Base-by-base conservation (phyloP, 2,329 filamentous ascomycete species). In the Aspergillus sp. region DNA sequence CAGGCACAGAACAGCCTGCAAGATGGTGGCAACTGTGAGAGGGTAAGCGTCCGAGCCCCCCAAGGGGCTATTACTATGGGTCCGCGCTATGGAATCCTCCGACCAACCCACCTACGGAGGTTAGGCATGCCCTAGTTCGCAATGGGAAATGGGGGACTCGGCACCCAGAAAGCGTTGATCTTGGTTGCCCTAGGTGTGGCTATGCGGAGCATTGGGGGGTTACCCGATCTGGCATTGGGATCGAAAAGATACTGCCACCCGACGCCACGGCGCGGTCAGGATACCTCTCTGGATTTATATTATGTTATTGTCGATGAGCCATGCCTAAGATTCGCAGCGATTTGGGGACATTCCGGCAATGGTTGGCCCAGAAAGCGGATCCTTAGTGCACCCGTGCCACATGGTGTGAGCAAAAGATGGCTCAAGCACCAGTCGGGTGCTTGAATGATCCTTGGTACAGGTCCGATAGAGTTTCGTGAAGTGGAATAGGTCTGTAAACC, bases 81-180 rank as follows among this genome's bases (percentile, higher is more conserved):
- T 64, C 64, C 63, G 63, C 66, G 67, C 64, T 64, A 71, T 69
- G 64, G 65, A 66, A 60, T 60, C 60, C 67, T 68, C 67, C 63
- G 66, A 68, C 62, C 65, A 64, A 64, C 55, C 61, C 62, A 62
- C 63, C 58, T 62, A 65, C 13, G 57, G 50, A 59, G 55, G 23
- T 50, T 66, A 65, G 50, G 48, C 57, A 60, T 62, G 61, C 61
- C 65, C 61, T 64, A 68, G 60, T 65, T 65, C 61, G 53, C 58
- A 64, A 61, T 50, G 54, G 52, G 63, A 59, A 58, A 60, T 52
- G 60, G 54, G 53, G 31, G 31, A 55, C 57, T 59, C 56, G 61
- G 30, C 59, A 61, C 47, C 59, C 51, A 64, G 54, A 62, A 57
- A 57, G 59, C 56, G 59, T 50, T 66, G 59, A 49, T 45, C 46